Conservation (phyloP, 202 grass and related monocot species). For the Musa balbisiana region DNA sequence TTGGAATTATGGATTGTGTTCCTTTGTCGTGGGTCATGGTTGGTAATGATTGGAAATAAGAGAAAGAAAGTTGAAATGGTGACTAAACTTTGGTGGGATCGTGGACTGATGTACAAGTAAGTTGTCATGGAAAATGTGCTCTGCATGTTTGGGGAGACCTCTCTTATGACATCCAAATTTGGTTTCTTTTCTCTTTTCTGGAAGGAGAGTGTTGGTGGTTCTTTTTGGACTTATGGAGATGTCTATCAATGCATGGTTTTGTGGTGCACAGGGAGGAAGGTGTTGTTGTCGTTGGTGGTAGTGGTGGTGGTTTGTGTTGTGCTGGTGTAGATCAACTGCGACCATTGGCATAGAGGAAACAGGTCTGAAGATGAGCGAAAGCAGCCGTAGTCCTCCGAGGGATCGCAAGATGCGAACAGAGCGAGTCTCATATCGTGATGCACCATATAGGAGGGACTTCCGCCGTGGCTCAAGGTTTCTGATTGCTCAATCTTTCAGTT, state of each 20-base stretch:
- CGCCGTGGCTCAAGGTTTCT: slow-evolving; percentile 64
- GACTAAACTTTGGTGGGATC: background rate
- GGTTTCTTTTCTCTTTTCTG: slow-evolving; percentile 28
- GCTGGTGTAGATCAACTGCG: slow-evolving; percentile 46
- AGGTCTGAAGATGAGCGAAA: slow-evolving; percentile 44
- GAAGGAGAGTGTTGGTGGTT: slow-evolving; percentile 47
- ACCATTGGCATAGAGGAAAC: slow-evolving; percentile 38
- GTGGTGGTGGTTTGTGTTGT: slow-evolving; percentile 35
- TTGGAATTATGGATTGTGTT: background rate
- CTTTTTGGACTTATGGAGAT: slow-evolving; percentile 47
- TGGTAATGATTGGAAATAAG: too few relatives aligned
- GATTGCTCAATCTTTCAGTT: slow-evolving; percentile 9
- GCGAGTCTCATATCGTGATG: slow-evolving; percentile 68
- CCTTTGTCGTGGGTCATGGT: too few relatives aligned
- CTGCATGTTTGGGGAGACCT: background rate
- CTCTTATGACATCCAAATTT: slow-evolving; percentile 37
- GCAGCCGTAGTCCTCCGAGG: slow-evolving; percentile 55
- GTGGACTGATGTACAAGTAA: background rate
- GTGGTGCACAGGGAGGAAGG: slow-evolving; percentile 75
- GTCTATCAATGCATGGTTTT: slow-evolving; percentile 68
- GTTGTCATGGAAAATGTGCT: too few relatives aligned
- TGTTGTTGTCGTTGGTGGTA: slow-evolving; percentile 35
- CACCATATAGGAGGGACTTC: slow-evolving; percentile 66
- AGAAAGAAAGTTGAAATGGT: background rate
- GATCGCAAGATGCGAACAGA: slow-evolving; percentile 85